These are phyloP conservation scores for Reticulascus tulasneorum DNA, from an alignment of 2,329 filamentous ascomycete genomes.

Conservation along the genomic window DNA sequence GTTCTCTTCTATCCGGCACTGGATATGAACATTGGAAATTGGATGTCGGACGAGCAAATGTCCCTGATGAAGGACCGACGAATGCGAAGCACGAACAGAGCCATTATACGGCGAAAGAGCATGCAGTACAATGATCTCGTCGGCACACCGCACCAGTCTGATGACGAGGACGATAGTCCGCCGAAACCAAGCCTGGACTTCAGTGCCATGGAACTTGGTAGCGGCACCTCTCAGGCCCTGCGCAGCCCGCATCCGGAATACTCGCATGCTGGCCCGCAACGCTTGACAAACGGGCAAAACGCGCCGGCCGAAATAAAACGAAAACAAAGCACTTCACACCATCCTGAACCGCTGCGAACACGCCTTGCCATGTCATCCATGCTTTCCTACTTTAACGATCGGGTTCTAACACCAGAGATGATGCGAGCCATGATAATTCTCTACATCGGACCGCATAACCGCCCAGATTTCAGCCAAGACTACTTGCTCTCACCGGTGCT, in stretches of 20 bases:
- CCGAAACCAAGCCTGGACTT: constrained; percentile 22
- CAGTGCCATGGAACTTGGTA: constrained; percentile 12
- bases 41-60: constrained; percentile 99
- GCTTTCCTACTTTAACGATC: constrained; percentile 97
- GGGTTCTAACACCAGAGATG: constrained; percentile 93
- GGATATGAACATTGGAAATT: constrained; percentile 97
- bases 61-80: constrained; percentile 81
- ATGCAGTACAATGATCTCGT: constrained; percentile 84
- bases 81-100: constrained; percentile 71
- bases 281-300: constrained; percentile 16
- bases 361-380: constrained; percentile 93
- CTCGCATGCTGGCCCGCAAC: constrained; percentile 41
- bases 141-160: constrained; percentile 76
- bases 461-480: constrained; percentile 88
- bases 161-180: constrained; percentile 61
- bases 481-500: constrained; percentile 87
- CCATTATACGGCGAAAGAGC: constrained; percentile 77
- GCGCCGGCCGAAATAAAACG: constrained; percentile 6
- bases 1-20: constrained; percentile 85
- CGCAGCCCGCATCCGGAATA: constrained; percentile 44
- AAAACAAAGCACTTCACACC: constrained; percentile 40
- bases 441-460: constrained; percentile 89
- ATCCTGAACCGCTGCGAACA: constrained; percentile 63
- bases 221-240: constrained; percentile 15
- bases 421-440: constrained; percentile 99